A percentile compares a stretch with the other conserved stretches of the same genome.
These are phyloP conservation scores for Coccomyxa sp. DNA, from an alignment of 139 green algal genomes.

Conservation along the genomic window DNA sequence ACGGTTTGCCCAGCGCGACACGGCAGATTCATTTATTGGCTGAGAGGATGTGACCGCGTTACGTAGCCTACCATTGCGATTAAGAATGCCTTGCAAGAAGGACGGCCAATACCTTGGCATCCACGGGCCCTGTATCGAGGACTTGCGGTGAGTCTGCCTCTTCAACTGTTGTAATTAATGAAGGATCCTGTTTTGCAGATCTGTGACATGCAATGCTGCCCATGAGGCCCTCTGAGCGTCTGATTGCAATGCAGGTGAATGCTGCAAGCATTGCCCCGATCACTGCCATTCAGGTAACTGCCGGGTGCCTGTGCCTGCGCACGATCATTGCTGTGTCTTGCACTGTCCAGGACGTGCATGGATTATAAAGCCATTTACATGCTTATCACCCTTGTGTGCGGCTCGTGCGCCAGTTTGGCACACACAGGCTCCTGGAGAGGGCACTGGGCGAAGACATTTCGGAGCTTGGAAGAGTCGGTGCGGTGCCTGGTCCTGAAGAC, in stretches of 20 bases:
- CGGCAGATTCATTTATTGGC: neutral
- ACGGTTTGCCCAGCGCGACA: no score
- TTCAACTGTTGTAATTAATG: neutral
- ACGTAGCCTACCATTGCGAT: slow-evolving; percentile 76
- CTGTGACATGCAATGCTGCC: neutral
- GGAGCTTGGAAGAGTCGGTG: neutral
- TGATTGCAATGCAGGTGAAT: slow-evolving; percentile 59
- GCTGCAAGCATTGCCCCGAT: slow-evolving; percentile 82
- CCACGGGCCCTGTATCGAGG: slow-evolving; percentile 73
- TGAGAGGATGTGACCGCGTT: neutral
- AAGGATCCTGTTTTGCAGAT: no score
- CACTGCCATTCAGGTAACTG: slow-evolving; percentile 83
- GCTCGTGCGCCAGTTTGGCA: slow-evolving; percentile 6
- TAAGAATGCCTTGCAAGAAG: slow-evolving; percentile 85
- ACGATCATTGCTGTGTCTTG: no score
- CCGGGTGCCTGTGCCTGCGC: slow-evolving; percentile 42
- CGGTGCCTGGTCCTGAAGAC: neutral
- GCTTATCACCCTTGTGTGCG: neutral
- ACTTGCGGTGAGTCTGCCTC: slow-evolving; percentile 41
- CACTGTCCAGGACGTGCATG: no score
- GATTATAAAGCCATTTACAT: slow-evolving; percentile 12
- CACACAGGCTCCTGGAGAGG: neutral
- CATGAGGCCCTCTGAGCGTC: neutral
- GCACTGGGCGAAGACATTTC: neutral
- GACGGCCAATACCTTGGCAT: slow-evolving; percentile 60